Base-by-base conservation (phyloP, 2,329 filamentous ascomycete species). In the Cadophora malorum region DNA sequence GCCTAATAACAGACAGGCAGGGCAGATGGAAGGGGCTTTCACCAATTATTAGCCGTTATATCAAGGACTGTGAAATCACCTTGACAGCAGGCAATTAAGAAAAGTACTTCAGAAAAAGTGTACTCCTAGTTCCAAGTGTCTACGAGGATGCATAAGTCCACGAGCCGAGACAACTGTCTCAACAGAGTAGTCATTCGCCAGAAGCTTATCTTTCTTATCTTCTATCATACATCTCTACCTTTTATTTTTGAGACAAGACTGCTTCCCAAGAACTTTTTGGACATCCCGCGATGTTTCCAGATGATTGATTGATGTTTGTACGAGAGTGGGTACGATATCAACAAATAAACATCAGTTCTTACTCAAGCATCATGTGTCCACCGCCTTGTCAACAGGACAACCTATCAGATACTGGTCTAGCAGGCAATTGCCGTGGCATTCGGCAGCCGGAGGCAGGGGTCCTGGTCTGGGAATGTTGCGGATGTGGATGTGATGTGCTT, bases 331-430 rank as follows among this genome's bases (percentile, higher is more conserved):
- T 47, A 49, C 23, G 31, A n/a, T 4, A 33, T 28, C 23, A 33
- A 31, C 23, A 28, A 33, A 31, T 28, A 28, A 55, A 14, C 50
- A 31, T 19, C 50, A 55, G 23, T 55, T 49, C 45, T 49, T 21
- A 49, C 5, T 49, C n/a, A 19, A 49, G 59, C 14, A 49, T 62
- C 59, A 62, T 62, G 59, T 62, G 59, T 61, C 41, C 58, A 47
- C 58, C 55, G 28, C 55, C 25, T 25, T n/a, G 12, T 21, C 23
- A 62, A 8, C 59, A 28, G n/a, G 12, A 14, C 21, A 21, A n/a
- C 58, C n/a, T 28, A 45, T 49, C 41, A 47, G 41, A 62, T 16
- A 21, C 19, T 12, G 35, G 33, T 45, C 35, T 41, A 19, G 9
- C 16, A 41, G 9, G 56, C 41, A 49, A 61, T 31, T 62, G 41